A percentile compares a stretch with the other conserved stretches of the same genome.
phyloP scores from a whole-genome alignment of 148 eudicot species.

The Rhododendron ovatum region DNA sequence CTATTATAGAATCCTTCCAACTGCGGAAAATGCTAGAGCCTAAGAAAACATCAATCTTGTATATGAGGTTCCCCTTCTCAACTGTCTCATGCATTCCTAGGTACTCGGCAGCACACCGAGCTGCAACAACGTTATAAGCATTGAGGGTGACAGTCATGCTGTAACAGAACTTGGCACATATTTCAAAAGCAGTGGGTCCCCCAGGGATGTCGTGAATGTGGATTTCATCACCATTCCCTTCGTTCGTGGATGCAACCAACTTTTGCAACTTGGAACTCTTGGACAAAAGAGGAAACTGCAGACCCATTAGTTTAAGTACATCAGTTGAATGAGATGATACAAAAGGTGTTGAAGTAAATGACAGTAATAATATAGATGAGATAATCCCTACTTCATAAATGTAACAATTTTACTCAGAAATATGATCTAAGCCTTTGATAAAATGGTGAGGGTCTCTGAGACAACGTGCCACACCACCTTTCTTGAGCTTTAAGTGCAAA shows the following conservation, averaged over 20 bases:
- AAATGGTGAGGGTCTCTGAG: neutral
- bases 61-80: slow-evolving; percentile 91
- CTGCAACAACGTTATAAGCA: slow-evolving; percentile 68
- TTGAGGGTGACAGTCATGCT: slow-evolving; percentile 84
- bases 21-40: slow-evolving; percentile 67
- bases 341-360: neutral
- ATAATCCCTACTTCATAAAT: neutral
- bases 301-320: slow-evolving; percentile 3
- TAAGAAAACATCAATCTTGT: slow-evolving; percentile 85
- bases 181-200: slow-evolving; percentile 73
- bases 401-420: neutral
- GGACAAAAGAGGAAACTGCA: slow-evolving; percentile 88
- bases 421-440: neutral
- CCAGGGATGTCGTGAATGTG: slow-evolving; percentile 78
- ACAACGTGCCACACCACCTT: neutral
- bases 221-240: slow-evolving; percentile 56
- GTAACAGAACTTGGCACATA: slow-evolving; percentile 94
- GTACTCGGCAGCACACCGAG: slow-evolving; percentile 92
- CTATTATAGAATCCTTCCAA: slow-evolving; percentile 94
- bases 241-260: slow-evolving; percentile 46
- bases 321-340: neutral
- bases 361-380: neutral
- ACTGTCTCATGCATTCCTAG: slow-evolving; percentile 81
- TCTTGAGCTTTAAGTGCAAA: neutral
- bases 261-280: slow-evolving; percentile 65